Evolutionary conservation across 2,329 filamentous ascomycete genomes (phyloP), one percentile per base, ranked within the genome.

Genomic region (Xylaria sp.): DNA sequence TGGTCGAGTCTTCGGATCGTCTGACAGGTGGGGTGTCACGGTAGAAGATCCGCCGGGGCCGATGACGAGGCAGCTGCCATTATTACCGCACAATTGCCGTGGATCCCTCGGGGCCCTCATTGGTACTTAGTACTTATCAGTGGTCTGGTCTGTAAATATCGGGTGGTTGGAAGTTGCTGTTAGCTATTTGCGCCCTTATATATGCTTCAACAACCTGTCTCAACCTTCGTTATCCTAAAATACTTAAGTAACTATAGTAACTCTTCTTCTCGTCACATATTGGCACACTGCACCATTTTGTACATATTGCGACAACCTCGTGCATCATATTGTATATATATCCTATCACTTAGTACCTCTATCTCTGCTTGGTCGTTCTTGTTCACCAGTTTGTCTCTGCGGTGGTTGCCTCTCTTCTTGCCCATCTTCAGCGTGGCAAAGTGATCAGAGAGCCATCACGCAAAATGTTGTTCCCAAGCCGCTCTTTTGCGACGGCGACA

Each of bases 81-180:
- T 56, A 60, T 33, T 52, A 33, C 49, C 13, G 28, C 31, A 25
- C 49, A 18, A 15, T 54, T 9, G 18, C 56, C 49, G 66, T 54
- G 41, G 61, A 68, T 68, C 66, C 28, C 28, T 59, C 49, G 43
- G 46, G 33, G 58, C 5, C 46, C 31, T 59, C 57, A 20, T 60
- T 64, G 61, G 65, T 64, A 43, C 23, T 15, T 66, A 46, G 33
- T 28, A 28, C 28, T 28, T 28, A 28, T 28, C 28, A 28, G 28
- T 28, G 6, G 28, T 28, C 28, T 28, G 28, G 15, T 63, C 15
- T 67, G 43, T 28, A 57, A 74, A 77, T 74, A 76, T 74, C 61
- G 71, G 75, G 75, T 76, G 75, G 75, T 74, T 77, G 75, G 74
- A 74, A n/a, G 55, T 60, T 70, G 55, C 41, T 62, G 23, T 64